A percentile compares a stretch with the other conserved stretches of the same genome.
Conservation (phyloP, 2,329 filamentous ascomycete genomes). For the Anisogramma anomala region DNA sequence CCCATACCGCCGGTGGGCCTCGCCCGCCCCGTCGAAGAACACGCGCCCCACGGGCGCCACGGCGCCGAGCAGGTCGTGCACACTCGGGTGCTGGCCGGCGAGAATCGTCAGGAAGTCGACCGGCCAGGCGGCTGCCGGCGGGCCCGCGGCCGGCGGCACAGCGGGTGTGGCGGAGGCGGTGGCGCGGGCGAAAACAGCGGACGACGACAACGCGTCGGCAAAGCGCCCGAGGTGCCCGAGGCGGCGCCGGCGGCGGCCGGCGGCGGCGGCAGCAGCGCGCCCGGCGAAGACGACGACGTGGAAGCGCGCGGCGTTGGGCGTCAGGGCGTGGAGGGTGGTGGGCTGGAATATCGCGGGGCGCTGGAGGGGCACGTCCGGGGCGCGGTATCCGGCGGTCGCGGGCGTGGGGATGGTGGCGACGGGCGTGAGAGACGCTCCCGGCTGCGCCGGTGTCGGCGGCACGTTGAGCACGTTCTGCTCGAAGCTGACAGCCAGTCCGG, state of each 20-base stretch:
- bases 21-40: background rate
- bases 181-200: background rate
- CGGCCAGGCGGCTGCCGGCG: background rate
- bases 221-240: background rate
- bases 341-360: background rate
- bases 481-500: conserved; percentile 49
- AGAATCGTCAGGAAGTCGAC: background rate
- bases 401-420: background rate
- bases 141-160: background rate
- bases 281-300: background rate
- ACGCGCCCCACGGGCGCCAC: background rate
- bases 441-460: background rate
- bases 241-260: background rate
- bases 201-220: background rate
- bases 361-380: background rate
- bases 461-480: conserved; percentile 34
- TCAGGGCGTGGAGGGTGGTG: background rate
- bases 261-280: background rate
- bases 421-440: background rate
- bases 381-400: background rate
- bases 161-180: background rate
- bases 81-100: background rate
- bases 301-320: background rate
- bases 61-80: background rate
- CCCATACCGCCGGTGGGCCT: background rate